These are phyloP conservation scores for Xerocomus spinulosus DNA, from an alignment of 768 basidiomycete genomes.

Conservation along the genomic window DNA sequence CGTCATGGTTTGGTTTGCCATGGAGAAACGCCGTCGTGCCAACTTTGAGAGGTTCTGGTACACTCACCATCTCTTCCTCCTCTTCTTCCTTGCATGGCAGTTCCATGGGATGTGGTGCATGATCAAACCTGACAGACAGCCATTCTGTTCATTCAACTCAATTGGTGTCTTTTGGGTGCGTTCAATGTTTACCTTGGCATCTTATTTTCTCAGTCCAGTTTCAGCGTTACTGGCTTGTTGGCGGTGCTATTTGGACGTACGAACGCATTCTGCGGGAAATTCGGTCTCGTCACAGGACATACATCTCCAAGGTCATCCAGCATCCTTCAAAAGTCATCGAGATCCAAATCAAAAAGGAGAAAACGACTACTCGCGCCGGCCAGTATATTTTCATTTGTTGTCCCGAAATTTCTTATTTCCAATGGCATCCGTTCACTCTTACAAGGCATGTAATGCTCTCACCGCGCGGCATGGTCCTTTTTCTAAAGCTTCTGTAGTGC, in stretches of 20 bases:
- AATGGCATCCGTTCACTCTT: slow-evolving; percentile 97
- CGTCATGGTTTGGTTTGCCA: slow-evolving; percentile 81
- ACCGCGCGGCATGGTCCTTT: neutral
- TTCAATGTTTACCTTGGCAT: slow-evolving; percentile 4
- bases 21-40: slow-evolving; percentile 71
- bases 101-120: slow-evolving; percentile 96
- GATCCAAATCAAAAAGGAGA: slow-evolving; percentile 96
- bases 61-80: slow-evolving; percentile 80
- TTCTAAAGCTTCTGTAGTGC: slow-evolving; percentile 44
- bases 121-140: slow-evolving; percentile 87
- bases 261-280: slow-evolving; percentile 93
- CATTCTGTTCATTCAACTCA: slow-evolving; percentile 78
- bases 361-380: slow-evolving; percentile 74
- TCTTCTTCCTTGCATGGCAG: slow-evolving; percentile 94
- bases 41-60: slow-evolving; percentile 92
- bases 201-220: slow-evolving; percentile 2
- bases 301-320: slow-evolving; percentile 91
- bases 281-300: slow-evolving; percentile 85
- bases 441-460: slow-evolving; percentile 49
- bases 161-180: slow-evolving; percentile 96
- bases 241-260: slow-evolving; percentile 77
- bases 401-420: slow-evolving; percentile 90
- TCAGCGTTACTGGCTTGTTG: slow-evolving; percentile 86
- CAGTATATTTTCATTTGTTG: slow-evolving; percentile 92
- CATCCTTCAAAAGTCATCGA: slow-evolving; percentile 94